Percentiles rank a stretch among this genome's conserved stretches.
Evolutionary conservation across 2,329 filamentous ascomycete species (phyloP).

Genomic region (Boeremia exigua): DNA sequence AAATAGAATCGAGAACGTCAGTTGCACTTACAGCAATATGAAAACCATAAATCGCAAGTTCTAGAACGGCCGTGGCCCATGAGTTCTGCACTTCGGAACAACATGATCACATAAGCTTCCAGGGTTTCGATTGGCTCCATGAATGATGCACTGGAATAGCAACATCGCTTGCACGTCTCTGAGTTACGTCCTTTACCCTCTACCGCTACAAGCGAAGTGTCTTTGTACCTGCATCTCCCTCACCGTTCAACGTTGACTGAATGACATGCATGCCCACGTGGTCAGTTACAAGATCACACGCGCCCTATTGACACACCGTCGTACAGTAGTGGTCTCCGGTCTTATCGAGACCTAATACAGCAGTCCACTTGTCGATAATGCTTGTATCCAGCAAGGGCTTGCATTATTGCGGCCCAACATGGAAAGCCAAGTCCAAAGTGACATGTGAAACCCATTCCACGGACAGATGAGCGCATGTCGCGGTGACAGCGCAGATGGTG

Average conservation of each 20-base stretch:
- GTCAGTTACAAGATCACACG: background rate
- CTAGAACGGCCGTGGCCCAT: too few relatives aligned
- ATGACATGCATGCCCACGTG: conserved; percentile 1
- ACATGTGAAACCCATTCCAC: background rate
- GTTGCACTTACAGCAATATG: too few relatives aligned
- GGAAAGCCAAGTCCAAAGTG: background rate
- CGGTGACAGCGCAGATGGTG: background rate
- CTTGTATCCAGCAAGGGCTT: background rate
- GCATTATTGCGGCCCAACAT: conserved; percentile 1
- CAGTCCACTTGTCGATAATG: background rate
- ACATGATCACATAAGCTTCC: too few relatives aligned
- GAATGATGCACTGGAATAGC: too few relatives aligned
- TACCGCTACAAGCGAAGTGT: background rate
- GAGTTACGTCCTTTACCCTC: background rate
- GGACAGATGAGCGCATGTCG: background rate
- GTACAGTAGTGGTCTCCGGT: background rate
- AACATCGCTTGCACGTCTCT: background rate
- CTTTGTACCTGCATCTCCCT: conserved; percentile 5
- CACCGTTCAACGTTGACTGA: conserved; percentile 1
- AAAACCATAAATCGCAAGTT: too few relatives aligned
- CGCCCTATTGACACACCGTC: background rate
- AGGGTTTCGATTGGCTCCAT: too few relatives aligned
- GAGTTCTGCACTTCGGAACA: too few relatives aligned
- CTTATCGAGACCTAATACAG: background rate
- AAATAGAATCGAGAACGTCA: too few relatives aligned